phyloP scores from a whole-genome alignment of 192 early-diverging fungal species.

The Podila epicladia region DNA sequence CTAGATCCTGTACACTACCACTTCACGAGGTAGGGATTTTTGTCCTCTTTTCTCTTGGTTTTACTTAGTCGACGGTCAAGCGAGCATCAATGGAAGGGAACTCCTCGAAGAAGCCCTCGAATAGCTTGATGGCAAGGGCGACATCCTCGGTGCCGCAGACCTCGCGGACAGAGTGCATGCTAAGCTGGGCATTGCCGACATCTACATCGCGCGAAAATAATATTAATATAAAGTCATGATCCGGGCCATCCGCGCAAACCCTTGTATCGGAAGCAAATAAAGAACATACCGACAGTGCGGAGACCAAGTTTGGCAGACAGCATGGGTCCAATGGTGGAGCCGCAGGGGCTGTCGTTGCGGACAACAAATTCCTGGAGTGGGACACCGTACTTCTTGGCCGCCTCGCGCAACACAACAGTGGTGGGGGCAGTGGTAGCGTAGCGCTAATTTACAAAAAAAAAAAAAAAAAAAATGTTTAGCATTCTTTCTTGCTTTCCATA shows the following conservation, averaged over 20 bases:
- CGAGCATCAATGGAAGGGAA: slow-evolving; percentile 62
- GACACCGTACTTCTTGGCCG: slow-evolving; percentile 80
- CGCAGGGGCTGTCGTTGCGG: slow-evolving; percentile 94
- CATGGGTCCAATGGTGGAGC: slow-evolving; percentile 98
- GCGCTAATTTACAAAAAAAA: slow-evolving; percentile 45
- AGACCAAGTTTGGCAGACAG: slow-evolving; percentile 92
- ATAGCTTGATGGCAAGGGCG: slow-evolving; percentile 82
- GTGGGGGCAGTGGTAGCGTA: slow-evolving; percentile 84
- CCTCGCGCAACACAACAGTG: slow-evolving; percentile 75
- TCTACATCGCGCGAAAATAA: slow-evolving; percentile 57
- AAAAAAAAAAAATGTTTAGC: not conserved
- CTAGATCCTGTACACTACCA: too few species aligned
- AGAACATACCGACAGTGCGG: slow-evolving; percentile 84
- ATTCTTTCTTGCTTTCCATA: not conserved
- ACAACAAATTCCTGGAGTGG: slow-evolving; percentile 93
- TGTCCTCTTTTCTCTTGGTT: not conserved
- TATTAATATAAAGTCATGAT: slow-evolving; percentile 6
- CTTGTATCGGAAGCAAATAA: not conserved
- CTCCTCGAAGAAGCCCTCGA: slow-evolving; percentile 78
- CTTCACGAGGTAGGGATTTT: too few species aligned
- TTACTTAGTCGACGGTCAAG: slow-evolving; percentile 64
- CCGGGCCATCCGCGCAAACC: not conserved
- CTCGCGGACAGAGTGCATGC: slow-evolving; percentile 98
- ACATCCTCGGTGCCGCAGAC: slow-evolving; percentile 91
- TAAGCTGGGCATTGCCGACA: slow-evolving; percentile 94